phyloP scores from a whole-genome alignment of 306 rosid species.

The Glycine tomentella region DNA sequence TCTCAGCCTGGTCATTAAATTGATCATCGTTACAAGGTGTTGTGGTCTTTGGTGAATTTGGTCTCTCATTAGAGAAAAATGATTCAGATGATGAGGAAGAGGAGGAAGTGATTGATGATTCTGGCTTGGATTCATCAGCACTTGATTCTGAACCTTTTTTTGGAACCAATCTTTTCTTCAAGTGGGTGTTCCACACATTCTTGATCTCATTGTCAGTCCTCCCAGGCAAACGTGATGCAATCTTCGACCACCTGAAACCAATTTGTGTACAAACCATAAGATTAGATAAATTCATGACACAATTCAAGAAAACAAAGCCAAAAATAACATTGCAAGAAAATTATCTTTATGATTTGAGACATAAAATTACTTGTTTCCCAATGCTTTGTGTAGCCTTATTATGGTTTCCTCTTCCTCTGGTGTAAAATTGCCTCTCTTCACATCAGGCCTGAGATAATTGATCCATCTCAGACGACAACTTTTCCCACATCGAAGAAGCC shows the following conservation, averaged over 20 bases:
- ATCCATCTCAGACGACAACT: slow-evolving; percentile 99
- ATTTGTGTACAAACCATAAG: slow-evolving; percentile 11
- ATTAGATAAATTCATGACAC: neutral
- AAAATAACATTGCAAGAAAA: neutral
- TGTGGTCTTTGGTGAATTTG: slow-evolving; percentile 1
- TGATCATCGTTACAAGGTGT: slow-evolving; percentile 19
- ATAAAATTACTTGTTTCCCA: slow-evolving; percentile 78
- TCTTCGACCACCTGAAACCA: slow-evolving; percentile 84
- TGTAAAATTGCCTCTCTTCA: slow-evolving; percentile 85
- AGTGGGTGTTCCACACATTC: slow-evolving; percentile 95
- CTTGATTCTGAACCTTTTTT: slow-evolving; percentile 37
- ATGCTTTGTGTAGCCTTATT: slow-evolving; percentile 61
- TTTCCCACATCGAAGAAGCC: slow-evolving; percentile 85
- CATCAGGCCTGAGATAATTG: slow-evolving; percentile 92
- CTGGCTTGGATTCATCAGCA: slow-evolving; percentile 57
- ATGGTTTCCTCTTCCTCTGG: slow-evolving; percentile 75
- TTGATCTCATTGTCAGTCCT: slow-evolving; percentile 95
- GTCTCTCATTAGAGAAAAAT: slow-evolving; percentile 46
- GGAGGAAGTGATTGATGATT: slow-evolving; percentile 66
- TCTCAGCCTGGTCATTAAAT: slow-evolving; percentile 24
- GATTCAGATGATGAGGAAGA: slow-evolving; percentile 65
- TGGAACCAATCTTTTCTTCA: slow-evolving; percentile 64
- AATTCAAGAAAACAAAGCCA: neutral
- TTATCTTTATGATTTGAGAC: neutral
- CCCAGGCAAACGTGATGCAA: slow-evolving; percentile 82